phyloP scores from a whole-genome alignment of 2,329 filamentous ascomycete genomes.

The Alternaria sp. region DNA sequence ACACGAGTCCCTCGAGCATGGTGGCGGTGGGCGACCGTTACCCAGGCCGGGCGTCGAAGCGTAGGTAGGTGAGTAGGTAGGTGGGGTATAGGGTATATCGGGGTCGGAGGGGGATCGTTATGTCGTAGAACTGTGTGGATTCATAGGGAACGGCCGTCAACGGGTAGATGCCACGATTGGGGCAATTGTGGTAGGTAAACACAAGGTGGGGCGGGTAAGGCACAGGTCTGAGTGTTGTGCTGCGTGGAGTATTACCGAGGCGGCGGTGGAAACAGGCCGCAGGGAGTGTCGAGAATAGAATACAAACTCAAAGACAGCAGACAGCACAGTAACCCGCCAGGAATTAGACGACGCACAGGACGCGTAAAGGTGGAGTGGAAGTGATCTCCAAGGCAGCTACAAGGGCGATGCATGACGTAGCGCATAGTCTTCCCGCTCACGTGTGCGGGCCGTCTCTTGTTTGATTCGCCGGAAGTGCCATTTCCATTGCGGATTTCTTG shows the following conservation, averaged over 20 bases:
- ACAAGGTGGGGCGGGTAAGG: constrained; percentile 31
- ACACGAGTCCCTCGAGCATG: constrained; percentile 98
- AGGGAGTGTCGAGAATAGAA: constrained; percentile 34
- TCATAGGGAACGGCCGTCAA: constrained; percentile 42
- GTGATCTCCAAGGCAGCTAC: constrained; percentile 48
- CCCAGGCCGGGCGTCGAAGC: constrained; percentile 69
- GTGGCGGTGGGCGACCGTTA: constrained; percentile 69
- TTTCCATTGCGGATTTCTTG: constrained; percentile 23
- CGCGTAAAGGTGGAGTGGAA: constrained; percentile 28
- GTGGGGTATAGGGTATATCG: constrained; percentile 25
- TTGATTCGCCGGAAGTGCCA: constrained; percentile 35
- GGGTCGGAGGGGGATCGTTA: constrained; percentile 37
- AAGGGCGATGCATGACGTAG: constrained; percentile 49
- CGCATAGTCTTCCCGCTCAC: constrained; percentile 32
- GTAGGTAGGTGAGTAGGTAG: constrained; percentile 14
- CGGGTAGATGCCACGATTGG: constrained; percentile 27
- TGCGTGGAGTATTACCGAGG: constrained; percentile 29
- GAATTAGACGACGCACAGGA: constrained; percentile 33
- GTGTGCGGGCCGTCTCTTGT: constrained; percentile 34
- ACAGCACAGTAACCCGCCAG: constrained; percentile 22
- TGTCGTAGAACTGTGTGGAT: constrained; percentile 40
- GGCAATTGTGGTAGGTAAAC: constrained; percentile 38
- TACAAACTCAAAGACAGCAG: constrained; percentile 29
- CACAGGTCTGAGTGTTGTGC: constrained; percentile 31
- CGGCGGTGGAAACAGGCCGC: constrained; percentile 16